phyloP scores from a whole-genome alignment of 2,329 filamentous ascomycete species.

The Allantophomopsis cytisporea region DNA sequence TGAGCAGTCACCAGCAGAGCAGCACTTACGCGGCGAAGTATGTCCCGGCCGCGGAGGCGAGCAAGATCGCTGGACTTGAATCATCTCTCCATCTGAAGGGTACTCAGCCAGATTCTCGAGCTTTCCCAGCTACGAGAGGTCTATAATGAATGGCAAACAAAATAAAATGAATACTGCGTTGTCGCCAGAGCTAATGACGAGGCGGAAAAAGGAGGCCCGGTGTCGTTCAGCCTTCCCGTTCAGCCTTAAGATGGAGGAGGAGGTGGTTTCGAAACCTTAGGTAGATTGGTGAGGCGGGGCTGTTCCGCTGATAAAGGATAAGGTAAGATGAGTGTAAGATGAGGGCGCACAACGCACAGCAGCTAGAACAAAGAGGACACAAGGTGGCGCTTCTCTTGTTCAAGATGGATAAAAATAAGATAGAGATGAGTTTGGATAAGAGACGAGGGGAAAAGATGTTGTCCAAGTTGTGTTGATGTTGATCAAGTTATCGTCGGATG shows the following conservation, averaged over 20 bases:
- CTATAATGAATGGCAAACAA: constrained; percentile 1
- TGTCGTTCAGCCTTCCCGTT: not conserved
- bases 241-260: not conserved
- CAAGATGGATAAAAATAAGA: too few relatives aligned
- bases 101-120: constrained; percentile 4
- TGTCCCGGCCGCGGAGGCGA: constrained; percentile 20
- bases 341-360: too few relatives aligned
- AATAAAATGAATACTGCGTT: not conserved
- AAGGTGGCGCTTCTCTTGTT: too few relatives aligned
- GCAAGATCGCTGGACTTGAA: constrained; percentile 20
- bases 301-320: too few relatives aligned
- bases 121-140: constrained; percentile 6
- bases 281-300: too few relatives aligned
- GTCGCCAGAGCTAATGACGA: not conserved
- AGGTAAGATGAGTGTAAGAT: too few relatives aligned
- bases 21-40: constrained; percentile 19
- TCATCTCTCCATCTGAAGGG: constrained; percentile 18
- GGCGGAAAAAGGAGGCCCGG: not conserved
- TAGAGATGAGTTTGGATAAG: too few relatives aligned
- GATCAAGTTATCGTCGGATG: too few relatives aligned
- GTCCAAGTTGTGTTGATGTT: too few relatives aligned
- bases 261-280: not conserved
- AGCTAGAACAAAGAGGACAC: too few relatives aligned
- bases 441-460: too few relatives aligned
- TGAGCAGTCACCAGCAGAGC: too few relatives aligned